Percentiles rank a stretch among this genome's conserved stretches.
Conservation (phyloP, 2,329 filamentous ascomycete species). For the Corinectria fuckeliana region DNA sequence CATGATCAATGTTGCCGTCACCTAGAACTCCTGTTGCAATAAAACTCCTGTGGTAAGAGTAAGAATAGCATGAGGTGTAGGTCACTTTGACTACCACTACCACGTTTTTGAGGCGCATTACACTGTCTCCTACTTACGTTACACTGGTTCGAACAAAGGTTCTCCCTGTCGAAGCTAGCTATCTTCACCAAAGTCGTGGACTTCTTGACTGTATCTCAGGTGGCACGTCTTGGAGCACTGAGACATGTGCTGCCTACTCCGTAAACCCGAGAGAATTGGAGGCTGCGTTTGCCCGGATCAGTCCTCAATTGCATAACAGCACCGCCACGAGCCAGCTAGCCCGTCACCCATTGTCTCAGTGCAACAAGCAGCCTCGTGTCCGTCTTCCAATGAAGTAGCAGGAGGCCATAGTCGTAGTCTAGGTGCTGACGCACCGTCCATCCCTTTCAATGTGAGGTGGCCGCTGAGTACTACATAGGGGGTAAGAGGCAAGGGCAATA, state of each 20-base stretch:
- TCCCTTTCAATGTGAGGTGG: not conserved
- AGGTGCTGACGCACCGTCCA: slow-evolving; percentile 16
- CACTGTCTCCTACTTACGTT: not conserved
- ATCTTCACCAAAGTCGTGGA: not conserved
- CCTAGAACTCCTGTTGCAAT: not conserved
- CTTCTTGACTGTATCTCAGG: not conserved
- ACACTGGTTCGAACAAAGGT: not conserved
- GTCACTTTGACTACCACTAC: not conserved
- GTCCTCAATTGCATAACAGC: not conserved
- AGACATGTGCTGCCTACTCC: not conserved
- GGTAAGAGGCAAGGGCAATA: no score
- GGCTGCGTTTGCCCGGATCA: not conserved
- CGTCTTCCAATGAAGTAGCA: not conserved
- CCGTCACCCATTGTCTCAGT: not conserved
- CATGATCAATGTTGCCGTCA: slow-evolving; percentile 1
- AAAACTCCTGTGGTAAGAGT: not conserved
- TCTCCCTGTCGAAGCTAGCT: not conserved
- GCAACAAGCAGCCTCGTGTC: not conserved
- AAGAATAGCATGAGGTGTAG: not conserved
- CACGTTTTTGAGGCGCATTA: slow-evolving; percentile 7
- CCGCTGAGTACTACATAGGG: not conserved
- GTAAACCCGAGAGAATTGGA: not conserved
- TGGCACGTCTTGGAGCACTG: not conserved
- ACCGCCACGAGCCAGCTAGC: not conserved
- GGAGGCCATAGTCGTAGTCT: slow-evolving; percentile 12